Conservation (phyloP, 257 asterid genomes). For the Ophiorrhiza pumila region DNA sequence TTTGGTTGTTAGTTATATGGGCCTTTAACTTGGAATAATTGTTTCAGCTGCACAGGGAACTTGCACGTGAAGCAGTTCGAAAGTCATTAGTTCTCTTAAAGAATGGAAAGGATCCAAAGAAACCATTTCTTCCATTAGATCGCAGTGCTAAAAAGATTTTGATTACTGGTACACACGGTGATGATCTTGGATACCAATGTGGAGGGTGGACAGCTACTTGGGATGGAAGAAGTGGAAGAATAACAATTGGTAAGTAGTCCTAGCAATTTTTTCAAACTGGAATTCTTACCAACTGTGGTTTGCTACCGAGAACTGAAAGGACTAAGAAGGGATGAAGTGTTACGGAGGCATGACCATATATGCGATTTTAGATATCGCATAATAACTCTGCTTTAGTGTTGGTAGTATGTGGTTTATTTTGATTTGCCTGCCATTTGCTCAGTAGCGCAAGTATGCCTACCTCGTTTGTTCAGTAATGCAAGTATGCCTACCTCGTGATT, state of each 20-base stretch:
- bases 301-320: neutral
- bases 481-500: neutral
- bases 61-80: conserved; percentile 43
- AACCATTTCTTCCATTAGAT: conserved; percentile 64
- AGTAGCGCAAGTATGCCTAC: neutral
- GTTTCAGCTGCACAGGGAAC: conserved; percentile 31
- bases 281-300: neutral
- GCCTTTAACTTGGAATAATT: neutral
- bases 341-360: neutral
- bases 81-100: conserved; percentile 61
- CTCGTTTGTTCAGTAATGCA: neutral
- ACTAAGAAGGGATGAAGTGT: neutral
- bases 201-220: conserved; percentile 86
- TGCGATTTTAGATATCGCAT: neutral
- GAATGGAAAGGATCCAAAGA: conserved; percentile 57
- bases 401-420: neutral
- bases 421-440: neutral
- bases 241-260: conserved; percentile 52
- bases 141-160: conserved; percentile 53
- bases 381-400: no score
- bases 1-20: neutral
- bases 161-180: conserved; percentile 65
- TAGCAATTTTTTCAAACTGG: neutral
- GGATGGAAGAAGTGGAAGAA: conserved; percentile 74
- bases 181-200: conserved; percentile 74